These are phyloP conservation scores for Filosporella fistucella DNA, from an alignment of 495 filamentous ascomycete genomes.

Conservation along the genomic window DNA sequence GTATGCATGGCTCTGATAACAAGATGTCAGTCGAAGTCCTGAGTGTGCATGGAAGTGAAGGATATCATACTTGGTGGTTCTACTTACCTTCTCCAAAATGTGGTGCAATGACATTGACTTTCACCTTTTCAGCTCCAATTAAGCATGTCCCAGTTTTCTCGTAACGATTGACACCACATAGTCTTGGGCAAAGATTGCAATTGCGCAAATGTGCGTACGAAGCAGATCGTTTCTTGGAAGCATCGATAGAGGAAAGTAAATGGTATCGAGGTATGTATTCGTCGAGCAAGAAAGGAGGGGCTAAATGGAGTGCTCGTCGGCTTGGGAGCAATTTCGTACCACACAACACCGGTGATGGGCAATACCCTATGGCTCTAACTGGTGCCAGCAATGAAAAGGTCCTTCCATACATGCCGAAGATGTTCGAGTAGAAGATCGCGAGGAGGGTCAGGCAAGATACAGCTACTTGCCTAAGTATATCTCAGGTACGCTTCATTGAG, in stretches of 20 bases:
- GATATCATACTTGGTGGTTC: constrained; percentile 1
- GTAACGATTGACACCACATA: constrained; percentile 70
- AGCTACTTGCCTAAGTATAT: too few relatives aligned
- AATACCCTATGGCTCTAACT: too few relatives aligned
- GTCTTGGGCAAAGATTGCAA: constrained; percentile 72
- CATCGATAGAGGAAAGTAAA: constrained; percentile 51
- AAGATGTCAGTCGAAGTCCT: not conserved
- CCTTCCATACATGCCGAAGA: too few relatives aligned
- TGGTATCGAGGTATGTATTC: constrained; percentile 66
- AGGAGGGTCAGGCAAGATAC: too few relatives aligned
- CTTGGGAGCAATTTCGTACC: not conserved
- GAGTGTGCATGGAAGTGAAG: not conserved
- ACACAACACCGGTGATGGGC: too few relatives aligned
- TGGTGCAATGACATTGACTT: constrained; percentile 74
- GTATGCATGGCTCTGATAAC: constrained; percentile 60
- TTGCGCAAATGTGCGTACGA: constrained; percentile 66
- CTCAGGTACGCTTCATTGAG: too few relatives aligned
- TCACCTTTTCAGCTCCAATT: constrained; percentile 63
- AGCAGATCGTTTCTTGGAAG: constrained; percentile 57
- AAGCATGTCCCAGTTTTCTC: constrained; percentile 69
- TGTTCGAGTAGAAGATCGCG: too few relatives aligned
- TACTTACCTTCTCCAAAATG: constrained; percentile 58
- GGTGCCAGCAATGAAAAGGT: too few relatives aligned
- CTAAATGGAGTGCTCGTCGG: constrained; percentile 53
- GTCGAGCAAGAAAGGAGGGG: constrained; percentile 72